Conservation (phyloP, 179 eudicot genomes). For the Heliamphora pulchella region DNA sequence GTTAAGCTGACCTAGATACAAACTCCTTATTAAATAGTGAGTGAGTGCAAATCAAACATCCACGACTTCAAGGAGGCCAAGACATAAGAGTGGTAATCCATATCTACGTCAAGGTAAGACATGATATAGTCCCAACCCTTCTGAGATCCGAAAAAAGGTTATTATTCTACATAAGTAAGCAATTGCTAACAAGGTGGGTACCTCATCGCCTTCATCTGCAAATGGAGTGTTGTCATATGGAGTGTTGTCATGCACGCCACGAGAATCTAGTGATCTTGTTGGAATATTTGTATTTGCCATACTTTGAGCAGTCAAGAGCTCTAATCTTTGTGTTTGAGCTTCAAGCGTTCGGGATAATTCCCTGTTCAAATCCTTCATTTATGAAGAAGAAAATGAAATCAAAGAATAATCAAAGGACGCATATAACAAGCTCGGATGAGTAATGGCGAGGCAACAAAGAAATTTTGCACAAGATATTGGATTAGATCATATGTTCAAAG, state of each 20-base stretch:
- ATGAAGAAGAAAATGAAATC: background rate
- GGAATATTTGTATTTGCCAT: conserved; percentile 54
- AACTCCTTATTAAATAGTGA: background rate
- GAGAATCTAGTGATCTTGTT: conserved; percentile 40
- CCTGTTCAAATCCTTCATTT: conserved; percentile 70
- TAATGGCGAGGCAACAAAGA: background rate
- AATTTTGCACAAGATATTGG: background rate
- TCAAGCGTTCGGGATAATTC: conserved; percentile 82
- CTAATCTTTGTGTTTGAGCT: conserved; percentile 90
- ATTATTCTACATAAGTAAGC: background rate
- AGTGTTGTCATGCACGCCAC: conserved; percentile 40
- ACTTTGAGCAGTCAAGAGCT: conserved; percentile 83
- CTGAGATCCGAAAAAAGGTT: background rate
- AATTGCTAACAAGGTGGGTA: conserved; percentile 18
- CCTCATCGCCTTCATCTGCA: conserved; percentile 99
- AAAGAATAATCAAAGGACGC: background rate
- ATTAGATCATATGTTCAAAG: background rate
- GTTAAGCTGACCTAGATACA: background rate
- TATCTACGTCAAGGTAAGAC: background rate
- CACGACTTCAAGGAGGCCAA: background rate
- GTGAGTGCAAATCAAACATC: background rate
- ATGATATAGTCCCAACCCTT: background rate
- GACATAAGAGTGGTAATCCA: background rate
- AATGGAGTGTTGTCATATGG: conserved; percentile 53
- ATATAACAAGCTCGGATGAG: background rate